These are phyloP conservation scores for Acidiella bohemica DNA, from an alignment of 495 filamentous ascomycete genomes.

Conservation along the genomic window DNA sequence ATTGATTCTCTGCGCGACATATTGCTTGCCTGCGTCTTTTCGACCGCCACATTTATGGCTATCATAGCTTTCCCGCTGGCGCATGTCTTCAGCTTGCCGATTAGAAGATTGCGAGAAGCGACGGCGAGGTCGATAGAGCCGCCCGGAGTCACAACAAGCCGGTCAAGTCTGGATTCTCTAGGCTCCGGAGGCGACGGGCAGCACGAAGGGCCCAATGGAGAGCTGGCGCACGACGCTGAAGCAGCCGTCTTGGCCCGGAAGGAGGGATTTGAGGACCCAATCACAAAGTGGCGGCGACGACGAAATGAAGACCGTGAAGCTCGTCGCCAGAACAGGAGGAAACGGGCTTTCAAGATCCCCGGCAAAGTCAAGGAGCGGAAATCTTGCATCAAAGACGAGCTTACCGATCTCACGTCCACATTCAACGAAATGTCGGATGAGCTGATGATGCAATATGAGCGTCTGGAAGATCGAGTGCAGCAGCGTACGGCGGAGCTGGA, in stretches of 20 bases:
- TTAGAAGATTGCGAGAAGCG: constrained; percentile 60
- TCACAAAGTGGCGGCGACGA: constrained; percentile 24
- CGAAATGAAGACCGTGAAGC: constrained; percentile 26
- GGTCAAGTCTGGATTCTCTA: constrained; percentile 32
- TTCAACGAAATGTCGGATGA: constrained; percentile 95
- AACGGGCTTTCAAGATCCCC: constrained; percentile 64
- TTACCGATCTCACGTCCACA: constrained; percentile 72
- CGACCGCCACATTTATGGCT: constrained; percentile 44
- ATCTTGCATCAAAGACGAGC: constrained; percentile 67
- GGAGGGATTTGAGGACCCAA: constrained; percentile 31
- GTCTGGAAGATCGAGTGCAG: constrained; percentile 68
- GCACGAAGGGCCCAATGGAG: neutral
- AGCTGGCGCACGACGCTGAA: constrained; percentile 25
- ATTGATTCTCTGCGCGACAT: constrained; percentile 61
- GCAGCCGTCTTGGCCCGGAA: constrained; percentile 27
- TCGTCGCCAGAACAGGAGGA: constrained; percentile 30
- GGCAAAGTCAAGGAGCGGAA: constrained; percentile 63
- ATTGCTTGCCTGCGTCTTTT: constrained; percentile 72
- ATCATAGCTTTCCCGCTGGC: constrained; percentile 43
- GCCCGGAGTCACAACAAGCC: constrained; percentile 38
- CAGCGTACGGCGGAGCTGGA: constrained; percentile 75
- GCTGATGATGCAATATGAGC: constrained; percentile 68
- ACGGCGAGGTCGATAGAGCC: constrained; percentile 64
- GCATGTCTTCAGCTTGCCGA: constrained; percentile 66
- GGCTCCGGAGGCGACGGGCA: neutral